These are phyloP conservation scores for Gynostemma pentaphyllum DNA, from an alignment of 306 rosid genomes.

Conservation along the genomic window DNA sequence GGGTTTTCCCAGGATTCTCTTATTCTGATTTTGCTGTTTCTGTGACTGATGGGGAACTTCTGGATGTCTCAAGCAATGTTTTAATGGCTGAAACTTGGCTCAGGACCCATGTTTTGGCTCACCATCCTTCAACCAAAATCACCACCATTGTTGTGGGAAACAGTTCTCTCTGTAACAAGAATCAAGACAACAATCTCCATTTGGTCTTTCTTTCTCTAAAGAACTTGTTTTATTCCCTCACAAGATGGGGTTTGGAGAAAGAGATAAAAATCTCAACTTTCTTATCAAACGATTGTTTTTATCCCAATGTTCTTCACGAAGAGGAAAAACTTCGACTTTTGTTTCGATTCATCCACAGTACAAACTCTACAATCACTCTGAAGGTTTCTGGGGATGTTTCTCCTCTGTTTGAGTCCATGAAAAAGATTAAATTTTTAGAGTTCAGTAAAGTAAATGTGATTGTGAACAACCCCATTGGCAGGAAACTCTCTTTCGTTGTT, in stretches of 20 bases:
- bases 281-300: slow-evolving; percentile 28
- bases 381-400: slow-evolving; percentile 25
- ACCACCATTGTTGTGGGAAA: slow-evolving; percentile 49
- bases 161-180: slow-evolving; percentile 28
- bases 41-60: slow-evolving; percentile 28
- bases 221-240: slow-evolving; percentile 60
- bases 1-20: slow-evolving; percentile 16
- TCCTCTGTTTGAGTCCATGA: slow-evolving; percentile 26
- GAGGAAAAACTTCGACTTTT: slow-evolving; percentile 31
- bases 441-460: slow-evolving; percentile 27
- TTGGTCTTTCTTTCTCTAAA: slow-evolving; percentile 37
- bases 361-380: slow-evolving; percentile 48
- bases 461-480: slow-evolving; percentile 11
- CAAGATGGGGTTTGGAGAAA: slow-evolving; percentile 78
- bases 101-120: slow-evolving; percentile 43
- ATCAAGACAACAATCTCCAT: slow-evolving; percentile 16
- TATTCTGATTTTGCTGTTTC: slow-evolving; percentile 42
- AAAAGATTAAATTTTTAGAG: slow-evolving; percentile 42
- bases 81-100: slow-evolving; percentile 68
- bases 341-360: slow-evolving; percentile 32
- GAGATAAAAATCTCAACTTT: slow-evolving; percentile 52
- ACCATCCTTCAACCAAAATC: slow-evolving; percentile 54
- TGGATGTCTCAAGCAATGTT: slow-evolving; percentile 40
- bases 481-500: slow-evolving; percentile 46
- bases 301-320: slow-evolving; percentile 6